Evolutionary conservation across 2,329 filamentous ascomycete species (phyloP), one percentile per base, ranked within the genome.

Genomic region (Fusarium compactum): DNA sequence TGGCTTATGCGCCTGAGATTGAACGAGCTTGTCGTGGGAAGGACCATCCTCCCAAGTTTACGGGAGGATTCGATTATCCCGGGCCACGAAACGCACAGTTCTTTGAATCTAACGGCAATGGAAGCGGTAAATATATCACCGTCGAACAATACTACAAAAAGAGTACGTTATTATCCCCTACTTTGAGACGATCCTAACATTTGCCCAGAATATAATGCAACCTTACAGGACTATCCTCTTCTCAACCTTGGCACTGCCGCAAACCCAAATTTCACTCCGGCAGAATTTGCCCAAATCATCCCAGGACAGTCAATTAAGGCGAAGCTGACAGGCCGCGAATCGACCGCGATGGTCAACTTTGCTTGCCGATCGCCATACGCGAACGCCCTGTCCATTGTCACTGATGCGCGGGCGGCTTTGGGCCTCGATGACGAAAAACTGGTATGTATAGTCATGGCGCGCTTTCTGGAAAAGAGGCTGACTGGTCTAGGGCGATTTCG

Each of bases 271-370:
- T 93, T 91, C 71, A 79, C 92, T 40, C 91, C 92, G 0, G 86
- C 88, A 0, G 91, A 95, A 76, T 81, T 90, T 8, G 90, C 92
- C 67, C 78, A 82, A 6, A 85, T 96, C 5, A 76, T 89, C 11
- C 84, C 87, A 2, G 92, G 91, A 0, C 92, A 96, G 74, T 78
- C 86, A 0, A 84, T 89, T 24, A 87, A 86, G 41, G 81, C 85
- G 6, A 89, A 90, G 72, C 82, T 95, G 18, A 84, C 78, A 1
- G 82, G 85, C 0, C 78, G 83, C 0, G 91, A 95, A 75, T 92
- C 91, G 0, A 83, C 85, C 0, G 74, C 81, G 1, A 95, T 96
- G 92, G 89, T 95, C 47, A 80, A 81, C 1, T 93, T 93, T 76
- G 91, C 93, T 2, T 92, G 91, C 59, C 86, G 91, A 6, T 81